Conservation (phyloP, 495 filamentous ascomycete species). For the Talaromyces stipitatus region DNA sequence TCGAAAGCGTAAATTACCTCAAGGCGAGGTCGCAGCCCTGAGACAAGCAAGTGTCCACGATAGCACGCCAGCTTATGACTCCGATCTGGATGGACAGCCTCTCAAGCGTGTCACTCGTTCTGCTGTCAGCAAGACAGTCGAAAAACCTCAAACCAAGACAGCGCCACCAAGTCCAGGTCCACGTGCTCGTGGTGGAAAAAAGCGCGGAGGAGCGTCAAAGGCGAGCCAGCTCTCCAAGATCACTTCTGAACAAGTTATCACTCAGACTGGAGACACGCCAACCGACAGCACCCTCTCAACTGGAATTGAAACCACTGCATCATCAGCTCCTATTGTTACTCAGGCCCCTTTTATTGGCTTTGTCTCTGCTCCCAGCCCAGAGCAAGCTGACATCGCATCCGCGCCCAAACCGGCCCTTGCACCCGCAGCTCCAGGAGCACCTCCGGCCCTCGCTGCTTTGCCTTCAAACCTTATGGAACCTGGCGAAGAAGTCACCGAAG, state of each 20-base stretch:
- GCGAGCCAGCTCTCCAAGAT: not conserved
- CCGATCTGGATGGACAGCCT: conserved; percentile 13
- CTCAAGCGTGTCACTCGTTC: conserved; percentile 29
- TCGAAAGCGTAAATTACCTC: conserved; percentile 38
- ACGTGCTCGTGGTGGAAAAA: conserved; percentile 2
- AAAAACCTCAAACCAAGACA: conserved; percentile 14
- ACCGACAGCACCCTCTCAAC: not conserved
- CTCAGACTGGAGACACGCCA: not conserved
- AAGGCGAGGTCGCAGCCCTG: conserved; percentile 24
- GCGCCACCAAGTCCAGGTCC: conserved; percentile 9
- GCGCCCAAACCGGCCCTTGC: conserved; percentile 2
- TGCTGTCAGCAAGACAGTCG: conserved; percentile 19
- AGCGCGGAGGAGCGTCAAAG: not conserved
- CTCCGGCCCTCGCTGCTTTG: conserved; percentile 5
- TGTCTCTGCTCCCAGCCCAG: not conserved
- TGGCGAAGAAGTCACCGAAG: conserved; percentile 20
- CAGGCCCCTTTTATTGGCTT: not conserved
- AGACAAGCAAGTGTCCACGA: conserved; percentile 23
- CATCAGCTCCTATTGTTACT: not conserved
- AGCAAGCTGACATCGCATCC: not conserved
- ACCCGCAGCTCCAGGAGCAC: conserved; percentile 6
- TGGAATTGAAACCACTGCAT: not conserved
- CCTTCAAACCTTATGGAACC: conserved; percentile 1
- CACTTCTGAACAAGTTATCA: not conserved
- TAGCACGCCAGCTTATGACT: conserved; percentile 22